Base-by-base conservation (phyloP, 2,329 filamentous ascomycete species). In the Colletotrichum sp. region DNA sequence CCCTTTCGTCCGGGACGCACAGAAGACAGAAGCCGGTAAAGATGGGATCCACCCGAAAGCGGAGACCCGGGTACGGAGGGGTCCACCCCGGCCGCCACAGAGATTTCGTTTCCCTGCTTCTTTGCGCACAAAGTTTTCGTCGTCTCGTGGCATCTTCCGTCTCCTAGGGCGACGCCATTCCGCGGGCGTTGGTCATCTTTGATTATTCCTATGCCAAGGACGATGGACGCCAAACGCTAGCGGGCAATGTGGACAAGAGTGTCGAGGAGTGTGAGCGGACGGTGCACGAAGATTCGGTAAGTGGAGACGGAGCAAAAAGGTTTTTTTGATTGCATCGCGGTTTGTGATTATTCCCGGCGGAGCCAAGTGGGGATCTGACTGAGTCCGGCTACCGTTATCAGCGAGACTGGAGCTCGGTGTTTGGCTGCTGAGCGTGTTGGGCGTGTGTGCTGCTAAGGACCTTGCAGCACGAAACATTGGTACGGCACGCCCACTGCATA, bases 1-100 rank as follows among this genome's bases (percentile, higher is more conserved):
- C 72, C 72, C 70, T 68, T 73, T 75, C 73, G 69, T 73, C 73
- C 73, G 73, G 73, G 63, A 75, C 39, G 72, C 73, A 72, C 63
- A 30, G 39, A 16, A 44, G 34, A 36, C 25, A 60, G 19, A 6
- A 63, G 39, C 63, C 63, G 69, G n/a, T 12, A 7, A 30, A 2
- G 8, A n/a, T 25, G 72, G 67, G 30, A 19, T 8, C 36, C 16
- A 34, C 27, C 25, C 13, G 22, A 59, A 8, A 19, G 68, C 48
- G 67, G 72, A 36, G 16, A 57, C 70, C 61, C 61, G 72, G 61
- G 28, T 34, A 68, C 72, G 72, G 68, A 61, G 39, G 39, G 28
- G 15, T 16, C 22, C 61, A 28, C 52, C 44, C 39, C 30, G 52
- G 25, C 60, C 60, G 60, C 36, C 61, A 30, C 57, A 71, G 63